Base-by-base conservation (phyloP, 1,139 yeast species). In the Scheffersomyces illinoinensis region DNA sequence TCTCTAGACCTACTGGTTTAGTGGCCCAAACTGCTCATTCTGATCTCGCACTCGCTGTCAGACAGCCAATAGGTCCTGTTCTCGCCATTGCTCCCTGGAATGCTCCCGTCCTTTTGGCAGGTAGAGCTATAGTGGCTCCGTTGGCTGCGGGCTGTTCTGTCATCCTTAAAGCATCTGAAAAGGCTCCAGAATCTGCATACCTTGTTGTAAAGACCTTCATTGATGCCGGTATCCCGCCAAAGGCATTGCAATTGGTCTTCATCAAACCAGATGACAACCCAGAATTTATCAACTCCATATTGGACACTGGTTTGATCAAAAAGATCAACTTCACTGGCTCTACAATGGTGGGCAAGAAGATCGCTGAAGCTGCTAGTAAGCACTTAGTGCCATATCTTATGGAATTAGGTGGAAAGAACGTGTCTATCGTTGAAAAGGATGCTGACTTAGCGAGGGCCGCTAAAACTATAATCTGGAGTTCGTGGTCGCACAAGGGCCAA, bases 111-210 rank as follows among this genome's bases (percentile, higher is more conserved):
- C 69, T 82, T 43, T 71, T 82, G 53, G 69, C 75, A 7, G 70
- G 73, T 17, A 68, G 85, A 58, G 70, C 82, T 2, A 71, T 81
- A 3, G 63, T 71, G 21, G 81, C 82, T 5, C 85, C 85, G 1
- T 68, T 82, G 56, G 78, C 81, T 43, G 85, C 85, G n/a, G 85
- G 85, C 1, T 81, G 85, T 62, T 79, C 84, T 0, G 84, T 82
- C n/a, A 66, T 81, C 18, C 61, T 74, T 51, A 64, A 70, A 58
- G 58, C 72, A 8, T 56, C 57, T 3, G 83, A 81, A 54, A 70
- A 74, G 56, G 70, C 83, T 2, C 77, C 84, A 0, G 58, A 60
- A 49, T 55, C 71, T 2, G 65, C 77, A 0, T 73, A 76, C 61
- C 54, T 77, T 17, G 62, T 75, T 48, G 77, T 73, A 4, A 69